Conservation (phyloP, 2,329 filamentous ascomycete species). For the Pseudocercospora fijiensis region DNA sequence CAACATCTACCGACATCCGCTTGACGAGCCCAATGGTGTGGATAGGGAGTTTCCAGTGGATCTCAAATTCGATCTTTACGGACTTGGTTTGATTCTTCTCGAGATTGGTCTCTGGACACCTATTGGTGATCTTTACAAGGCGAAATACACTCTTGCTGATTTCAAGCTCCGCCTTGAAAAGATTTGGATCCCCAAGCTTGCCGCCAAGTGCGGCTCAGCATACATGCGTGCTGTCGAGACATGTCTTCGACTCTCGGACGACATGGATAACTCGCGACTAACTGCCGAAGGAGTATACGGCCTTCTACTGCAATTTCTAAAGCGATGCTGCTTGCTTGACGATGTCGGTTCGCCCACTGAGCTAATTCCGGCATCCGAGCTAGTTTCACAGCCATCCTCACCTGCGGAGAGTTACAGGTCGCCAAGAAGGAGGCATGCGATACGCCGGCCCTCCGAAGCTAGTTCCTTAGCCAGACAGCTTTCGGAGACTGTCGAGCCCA, state of each 20-base stretch:
- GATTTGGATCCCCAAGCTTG: constrained; percentile 63
- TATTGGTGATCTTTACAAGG: constrained; percentile 58
- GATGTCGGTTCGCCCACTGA: constrained; percentile 32
- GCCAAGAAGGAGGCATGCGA: constrained; percentile 6
- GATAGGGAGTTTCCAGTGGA: constrained; percentile 53
- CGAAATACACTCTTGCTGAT: constrained; percentile 59
- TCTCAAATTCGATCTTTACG: constrained; percentile 63
- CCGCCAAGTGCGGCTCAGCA: constrained; percentile 67
- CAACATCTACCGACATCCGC: constrained; percentile 67
- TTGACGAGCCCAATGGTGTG: constrained; percentile 40
- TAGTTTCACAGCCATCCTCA: constrained; percentile 23
- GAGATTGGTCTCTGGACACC: constrained; percentile 75
- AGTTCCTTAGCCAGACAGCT: constrained; percentile 25
- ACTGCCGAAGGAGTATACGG: constrained; percentile 34
- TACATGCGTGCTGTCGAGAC: constrained; percentile 74
- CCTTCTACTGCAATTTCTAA: constrained; percentile 36
- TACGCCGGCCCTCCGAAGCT: constrained; percentile 18
- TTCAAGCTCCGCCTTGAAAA: constrained; percentile 65
- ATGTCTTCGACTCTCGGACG: constrained; percentile 69
- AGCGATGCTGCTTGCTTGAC: constrained; percentile 39
- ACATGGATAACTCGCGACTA: constrained; percentile 27
- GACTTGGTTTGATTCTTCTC: constrained; percentile 69
- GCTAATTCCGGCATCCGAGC: constrained; percentile 28
- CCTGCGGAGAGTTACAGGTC: constrained; percentile 15
- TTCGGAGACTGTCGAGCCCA: constrained; percentile 23